Evolutionary conservation across 805 yeast genomes (phyloP).

Genomic region (Naumovozyma baii): DNA sequence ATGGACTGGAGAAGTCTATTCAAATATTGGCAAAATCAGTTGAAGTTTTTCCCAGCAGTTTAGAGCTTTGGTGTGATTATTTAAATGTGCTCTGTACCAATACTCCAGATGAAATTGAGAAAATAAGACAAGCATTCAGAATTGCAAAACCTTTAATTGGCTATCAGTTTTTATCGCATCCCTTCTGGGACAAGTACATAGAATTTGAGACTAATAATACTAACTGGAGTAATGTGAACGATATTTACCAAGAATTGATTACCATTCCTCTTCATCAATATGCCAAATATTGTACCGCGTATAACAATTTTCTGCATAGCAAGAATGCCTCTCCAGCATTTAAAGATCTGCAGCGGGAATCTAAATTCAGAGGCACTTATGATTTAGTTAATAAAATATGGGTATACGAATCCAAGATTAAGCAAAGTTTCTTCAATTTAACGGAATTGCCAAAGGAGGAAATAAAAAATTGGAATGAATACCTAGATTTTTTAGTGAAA

Average conservation of each 20-base stretch:
- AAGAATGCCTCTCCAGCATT: conserved; percentile 24
- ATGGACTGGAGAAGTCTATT: conserved; percentile 45
- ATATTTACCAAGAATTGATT: conserved; percentile 38
- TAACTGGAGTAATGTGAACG: conserved; percentile 31
- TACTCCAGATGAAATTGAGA: conserved; percentile 24
- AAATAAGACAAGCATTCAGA: conserved; percentile 37
- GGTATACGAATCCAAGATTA: conserved; percentile 59
- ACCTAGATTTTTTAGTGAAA: conserved; percentile 45
- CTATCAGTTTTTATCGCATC: conserved; percentile 62
- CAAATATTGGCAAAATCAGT: conserved; percentile 37
- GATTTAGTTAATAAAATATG: conserved; percentile 49
- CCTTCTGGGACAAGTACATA: conserved; percentile 72
- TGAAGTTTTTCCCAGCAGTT: conserved; percentile 42
- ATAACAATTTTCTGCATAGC: conserved; percentile 25
- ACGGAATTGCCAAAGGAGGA: conserved; percentile 37
- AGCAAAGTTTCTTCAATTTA: conserved; percentile 49
- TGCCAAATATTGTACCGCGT: conserved; percentile 58
- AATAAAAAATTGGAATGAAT: conserved; percentile 48
- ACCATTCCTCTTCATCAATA: conserved; percentile 76
- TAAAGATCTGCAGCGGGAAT: conserved; percentile 32
- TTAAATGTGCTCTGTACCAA: conserved; percentile 42
- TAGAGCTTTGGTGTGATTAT: conserved; percentile 66
- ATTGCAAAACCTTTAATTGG: conserved; percentile 50
- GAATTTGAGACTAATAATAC: conserved; percentile 44
- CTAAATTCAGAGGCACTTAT: conserved; percentile 40